Evolutionary conservation across 108 stramenopile species (phyloP).

Genomic region (Aurantiochytrium sp.): DNA sequence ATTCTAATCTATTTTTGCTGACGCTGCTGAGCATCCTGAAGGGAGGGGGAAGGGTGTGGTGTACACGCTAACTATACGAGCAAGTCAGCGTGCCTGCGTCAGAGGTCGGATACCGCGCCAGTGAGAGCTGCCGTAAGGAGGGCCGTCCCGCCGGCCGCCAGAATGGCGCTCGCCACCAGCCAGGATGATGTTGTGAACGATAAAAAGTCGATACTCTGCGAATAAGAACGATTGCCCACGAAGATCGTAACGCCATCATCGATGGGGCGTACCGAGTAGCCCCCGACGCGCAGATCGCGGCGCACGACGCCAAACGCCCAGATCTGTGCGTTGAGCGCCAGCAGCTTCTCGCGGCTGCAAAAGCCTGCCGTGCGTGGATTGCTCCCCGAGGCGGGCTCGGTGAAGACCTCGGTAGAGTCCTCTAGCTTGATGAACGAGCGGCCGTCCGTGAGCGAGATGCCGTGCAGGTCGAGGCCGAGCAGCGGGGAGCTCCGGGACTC

Average conservation of each 20-base stretch:
- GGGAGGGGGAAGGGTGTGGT: no score
- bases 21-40: no score
- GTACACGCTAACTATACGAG: no score
- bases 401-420: not conserved
- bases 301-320: not conserved
- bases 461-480: not conserved
- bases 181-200: not conserved
- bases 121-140: not conserved
- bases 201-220: not conserved
- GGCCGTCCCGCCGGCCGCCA: not conserved
- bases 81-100: no score
- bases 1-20: no score
- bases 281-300: not conserved
- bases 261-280: not conserved
- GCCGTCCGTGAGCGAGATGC: not conserved
- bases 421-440: not conserved
- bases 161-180: not conserved
- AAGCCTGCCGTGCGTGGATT: not conserved
- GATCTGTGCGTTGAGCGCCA: not conserved
- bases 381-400: not conserved
- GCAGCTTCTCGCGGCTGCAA: not conserved
- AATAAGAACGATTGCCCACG: not conserved
- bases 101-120: no score
- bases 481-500: not conserved
- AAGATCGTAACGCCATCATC: not conserved